Evolutionary conservation across 805 yeast species (phyloP).

Genomic region (Saturnispora sekii): DNA sequence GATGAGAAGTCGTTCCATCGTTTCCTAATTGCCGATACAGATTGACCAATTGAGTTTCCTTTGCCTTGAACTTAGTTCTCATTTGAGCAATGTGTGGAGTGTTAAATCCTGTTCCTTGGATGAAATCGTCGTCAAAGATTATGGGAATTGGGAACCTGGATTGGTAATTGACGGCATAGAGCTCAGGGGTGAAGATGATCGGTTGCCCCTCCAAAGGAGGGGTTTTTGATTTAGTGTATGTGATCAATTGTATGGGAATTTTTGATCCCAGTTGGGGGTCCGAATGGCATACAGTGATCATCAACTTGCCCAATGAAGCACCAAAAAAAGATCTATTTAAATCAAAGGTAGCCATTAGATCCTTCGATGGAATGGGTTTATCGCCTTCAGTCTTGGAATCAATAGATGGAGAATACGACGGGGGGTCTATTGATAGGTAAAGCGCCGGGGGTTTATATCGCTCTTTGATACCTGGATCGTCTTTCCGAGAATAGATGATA

Average conservation of each 20-base stretch:
- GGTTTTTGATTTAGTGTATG: background rate
- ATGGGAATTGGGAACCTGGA: conserved; percentile 3
- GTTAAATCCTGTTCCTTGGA: background rate
- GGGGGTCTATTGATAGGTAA: background rate
- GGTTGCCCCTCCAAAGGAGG: background rate
- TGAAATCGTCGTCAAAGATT: background rate
- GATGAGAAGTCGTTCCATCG: background rate
- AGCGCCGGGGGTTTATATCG: background rate
- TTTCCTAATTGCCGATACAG: background rate
- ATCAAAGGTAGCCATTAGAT: background rate
- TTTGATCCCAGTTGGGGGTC: background rate
- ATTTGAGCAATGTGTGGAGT: background rate
- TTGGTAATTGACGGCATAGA: conserved; percentile 4
- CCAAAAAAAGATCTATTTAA: background rate
- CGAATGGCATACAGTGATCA: background rate
- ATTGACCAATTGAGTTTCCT: background rate
- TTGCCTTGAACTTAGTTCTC: background rate
- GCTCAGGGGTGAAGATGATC: background rate
- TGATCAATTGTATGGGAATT: background rate
- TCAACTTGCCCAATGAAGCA: background rate
- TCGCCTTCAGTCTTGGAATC: too few relatives aligned
- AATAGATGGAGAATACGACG: too few relatives aligned
- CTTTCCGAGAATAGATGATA: background rate
- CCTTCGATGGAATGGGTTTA: too few relatives aligned
- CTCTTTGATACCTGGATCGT: background rate